These are phyloP conservation scores for Psophocarpus tetragonolobus DNA, from an alignment of 306 rosid genomes.

Conservation along the genomic window DNA sequence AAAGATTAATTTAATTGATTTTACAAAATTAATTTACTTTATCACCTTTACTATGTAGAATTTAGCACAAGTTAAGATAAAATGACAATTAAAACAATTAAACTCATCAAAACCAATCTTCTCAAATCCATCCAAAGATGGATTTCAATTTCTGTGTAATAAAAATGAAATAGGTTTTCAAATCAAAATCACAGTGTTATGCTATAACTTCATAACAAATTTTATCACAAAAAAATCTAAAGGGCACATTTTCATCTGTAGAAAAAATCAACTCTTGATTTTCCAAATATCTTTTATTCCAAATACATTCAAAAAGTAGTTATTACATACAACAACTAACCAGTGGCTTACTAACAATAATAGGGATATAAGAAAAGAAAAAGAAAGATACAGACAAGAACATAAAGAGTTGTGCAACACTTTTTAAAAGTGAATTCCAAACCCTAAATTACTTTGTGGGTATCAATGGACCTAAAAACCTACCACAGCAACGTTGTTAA, in stretches of 20 bases:
- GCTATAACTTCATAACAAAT: slow-evolving; percentile 7
- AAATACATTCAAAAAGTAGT: neutral
- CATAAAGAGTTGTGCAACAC: neutral
- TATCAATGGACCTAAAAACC: neutral
- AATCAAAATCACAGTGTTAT: neutral
- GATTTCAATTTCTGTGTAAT: neutral
- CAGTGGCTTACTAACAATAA: neutral
- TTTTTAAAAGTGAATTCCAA: neutral
- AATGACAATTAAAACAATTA: too few species aligned
- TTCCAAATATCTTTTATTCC: neutral
- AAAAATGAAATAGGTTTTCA: neutral
- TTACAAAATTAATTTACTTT: neutral
- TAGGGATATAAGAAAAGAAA: neutral
- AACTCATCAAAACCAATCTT: neutral
- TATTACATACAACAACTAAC: neutral
- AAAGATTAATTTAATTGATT: neutral
- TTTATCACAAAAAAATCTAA: neutral
- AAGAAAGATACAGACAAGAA: neutral
- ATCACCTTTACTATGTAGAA: neutral
- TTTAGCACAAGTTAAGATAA: too few species aligned
- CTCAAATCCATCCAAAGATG: neutral
- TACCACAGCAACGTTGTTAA: too few species aligned
- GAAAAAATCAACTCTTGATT: neutral
- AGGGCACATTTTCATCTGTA: neutral
- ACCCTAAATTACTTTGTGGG: neutral